Base-by-base conservation (phyloP, 495 filamentous ascomycete species). In the Aspergillus coremiiformis region DNA sequence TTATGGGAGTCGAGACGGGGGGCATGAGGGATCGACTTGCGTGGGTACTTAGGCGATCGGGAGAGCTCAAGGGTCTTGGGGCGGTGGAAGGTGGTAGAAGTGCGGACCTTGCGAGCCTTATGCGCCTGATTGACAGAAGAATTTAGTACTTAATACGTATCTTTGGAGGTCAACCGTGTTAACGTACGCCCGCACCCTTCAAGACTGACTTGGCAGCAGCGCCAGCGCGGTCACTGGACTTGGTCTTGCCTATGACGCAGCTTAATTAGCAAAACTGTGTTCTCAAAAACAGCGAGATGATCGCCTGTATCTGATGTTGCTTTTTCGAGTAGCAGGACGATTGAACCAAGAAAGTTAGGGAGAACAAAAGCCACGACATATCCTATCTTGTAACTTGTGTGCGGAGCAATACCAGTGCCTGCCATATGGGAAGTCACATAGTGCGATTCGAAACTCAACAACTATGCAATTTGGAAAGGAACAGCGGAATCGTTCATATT, bases 1-100 rank as follows among this genome's bases (percentile, higher is more conserved):
- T 93, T 92, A 82, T 86, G 83, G 75, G 89, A 86, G 74, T 98
- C 93, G 67, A 97, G 85, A 57, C 88, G 88, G 62, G 91, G 85
- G 62, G 81, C 82, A 66, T 93, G 87, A 50, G 89, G 84, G 69
- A 99, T 81, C 59, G 88, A 90, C 81, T 90, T 91, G 78, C 91
- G 89, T 58, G 87, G 93, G 84, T 95, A 99, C 78, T 95, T 96
- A 68, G 92, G 92, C 27, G 84, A 74, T 66, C 93, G 90, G 62
- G 88, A 84, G 59, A 96, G 85, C 72, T 84, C 76, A 56, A 96
- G 90, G 63, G 90, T 96, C 81, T 95, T 94, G 58, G 89, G 90
- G 56, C 84, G 89, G 84, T 95, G 94, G 85, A 98, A 98, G 70
- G 90, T 94, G 51, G 93, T 95, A 66, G 82, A 89, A 57, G 80